These are phyloP conservation scores for Cordyceps javanica DNA, from an alignment of 2,329 filamentous ascomycete species.

Conservation along the genomic window DNA sequence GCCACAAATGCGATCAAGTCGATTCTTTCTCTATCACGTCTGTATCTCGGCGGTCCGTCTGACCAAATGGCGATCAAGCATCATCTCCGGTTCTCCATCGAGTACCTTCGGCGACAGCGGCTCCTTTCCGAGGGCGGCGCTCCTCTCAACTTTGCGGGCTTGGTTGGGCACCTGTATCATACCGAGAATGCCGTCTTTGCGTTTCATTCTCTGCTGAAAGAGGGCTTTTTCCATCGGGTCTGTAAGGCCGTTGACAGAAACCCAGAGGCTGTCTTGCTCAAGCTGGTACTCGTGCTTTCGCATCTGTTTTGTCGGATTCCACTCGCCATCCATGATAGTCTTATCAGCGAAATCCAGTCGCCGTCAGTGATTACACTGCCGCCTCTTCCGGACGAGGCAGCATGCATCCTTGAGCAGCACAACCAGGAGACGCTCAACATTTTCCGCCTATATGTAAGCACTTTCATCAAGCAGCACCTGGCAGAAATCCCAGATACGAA, in stretches of 20 bases:
- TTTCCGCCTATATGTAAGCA: slow-evolving; percentile 63
- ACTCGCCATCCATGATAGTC: slow-evolving; percentile 38
- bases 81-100: slow-evolving; percentile 73
- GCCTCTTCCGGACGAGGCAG: slow-evolving; percentile 51
- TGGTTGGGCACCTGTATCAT: slow-evolving; percentile 68
- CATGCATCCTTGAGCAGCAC: slow-evolving; percentile 50
- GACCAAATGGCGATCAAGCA: slow-evolving; percentile 66
- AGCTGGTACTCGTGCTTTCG: slow-evolving; percentile 61
- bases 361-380: slow-evolving; percentile 62
- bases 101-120: slow-evolving; percentile 65
- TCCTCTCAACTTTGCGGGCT: slow-evolving; percentile 66
- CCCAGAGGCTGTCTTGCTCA: slow-evolving; percentile 44
- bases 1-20: slow-evolving; percentile 58
- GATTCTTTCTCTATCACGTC: slow-evolving; percentile 60
- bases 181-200: slow-evolving; percentile 71
- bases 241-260: slow-evolving; percentile 51
- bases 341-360: slow-evolving; percentile 46
- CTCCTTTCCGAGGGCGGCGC: slow-evolving; percentile 55
- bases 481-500: slow-evolving; percentile 39
- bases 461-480: slow-evolving; percentile 61
- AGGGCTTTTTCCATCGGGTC: slow-evolving; percentile 60
- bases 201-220: slow-evolving; percentile 67
- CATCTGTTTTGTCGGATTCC: slow-evolving; percentile 63
- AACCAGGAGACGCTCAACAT: slow-evolving; percentile 60
- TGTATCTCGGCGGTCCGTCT: slow-evolving; percentile 64